These are phyloP conservation scores for Melanomma pulvis-pyrius DNA, from an alignment of 495 filamentous ascomycete species.

Conservation along the genomic window DNA sequence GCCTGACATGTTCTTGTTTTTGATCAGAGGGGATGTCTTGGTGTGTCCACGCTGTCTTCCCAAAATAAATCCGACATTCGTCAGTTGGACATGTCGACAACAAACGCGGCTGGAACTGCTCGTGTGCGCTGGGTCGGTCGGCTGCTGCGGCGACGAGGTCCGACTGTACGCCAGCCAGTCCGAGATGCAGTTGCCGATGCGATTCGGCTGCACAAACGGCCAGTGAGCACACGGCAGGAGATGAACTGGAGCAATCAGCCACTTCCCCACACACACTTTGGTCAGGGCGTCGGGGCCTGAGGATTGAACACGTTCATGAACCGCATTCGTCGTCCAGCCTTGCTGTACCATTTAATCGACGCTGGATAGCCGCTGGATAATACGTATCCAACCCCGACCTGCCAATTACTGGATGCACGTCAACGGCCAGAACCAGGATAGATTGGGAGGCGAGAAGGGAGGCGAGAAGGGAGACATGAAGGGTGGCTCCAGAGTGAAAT, in stretches of 20 bases:
- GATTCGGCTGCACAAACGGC: not conserved
- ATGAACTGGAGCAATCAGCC: conserved; percentile 21
- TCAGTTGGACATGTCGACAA: not conserved
- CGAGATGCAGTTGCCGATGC: conserved; percentile 8
- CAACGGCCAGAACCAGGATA: conserved; percentile 8
- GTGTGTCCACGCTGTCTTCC: not conserved
- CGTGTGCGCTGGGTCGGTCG: not conserved
- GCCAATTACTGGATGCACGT: conserved; percentile 28
- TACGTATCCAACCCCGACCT: not conserved
- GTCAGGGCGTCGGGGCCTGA: conserved; percentile 16
- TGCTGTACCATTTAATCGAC: conserved; percentile 9
- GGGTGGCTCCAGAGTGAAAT: conserved; percentile 2
- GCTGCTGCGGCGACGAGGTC: not conserved
- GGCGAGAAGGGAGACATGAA: not conserved
- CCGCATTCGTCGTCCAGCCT: conserved; percentile 28
- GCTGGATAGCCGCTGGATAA: conserved; percentile 31
- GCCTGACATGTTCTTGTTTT: not conserved
- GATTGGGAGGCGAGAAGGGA: not conserved
- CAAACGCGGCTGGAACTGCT: not conserved
- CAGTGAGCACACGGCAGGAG: conserved; percentile 6
- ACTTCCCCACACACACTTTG: conserved; percentile 26
- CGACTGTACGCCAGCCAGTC: conserved; percentile 1
- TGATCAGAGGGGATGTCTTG: not conserved
- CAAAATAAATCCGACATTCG: not conserved
- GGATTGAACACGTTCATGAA: conserved; percentile 28